Conservation (phyloP, 345 rosid species). For the Camelina laxa region DNA sequence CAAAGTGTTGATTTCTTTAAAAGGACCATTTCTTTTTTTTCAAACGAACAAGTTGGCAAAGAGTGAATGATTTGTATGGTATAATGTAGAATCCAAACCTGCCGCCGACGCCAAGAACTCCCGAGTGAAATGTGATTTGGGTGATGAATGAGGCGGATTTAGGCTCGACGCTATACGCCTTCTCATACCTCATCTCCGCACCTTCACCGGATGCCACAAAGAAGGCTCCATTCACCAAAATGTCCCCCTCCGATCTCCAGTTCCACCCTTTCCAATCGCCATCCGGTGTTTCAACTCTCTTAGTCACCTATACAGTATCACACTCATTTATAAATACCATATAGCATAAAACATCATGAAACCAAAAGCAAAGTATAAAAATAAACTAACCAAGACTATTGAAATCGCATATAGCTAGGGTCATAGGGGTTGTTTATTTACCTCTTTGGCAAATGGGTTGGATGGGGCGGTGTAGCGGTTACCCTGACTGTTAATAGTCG, state of each 20-base stretch:
- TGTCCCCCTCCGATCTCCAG: conserved; percentile 95
- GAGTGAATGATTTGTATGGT: conserved; percentile 3
- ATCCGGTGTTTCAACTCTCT: conserved; percentile 78
- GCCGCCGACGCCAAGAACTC: conserved; percentile 82
- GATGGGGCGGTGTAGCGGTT: conserved; percentile 90
- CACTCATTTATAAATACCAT: background rate
- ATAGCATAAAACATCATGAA: background rate
- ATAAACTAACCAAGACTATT: background rate
- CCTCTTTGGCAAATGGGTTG: conserved; percentile 86
- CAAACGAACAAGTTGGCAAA: background rate
- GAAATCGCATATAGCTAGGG: background rate
- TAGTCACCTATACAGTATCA: conserved; percentile 65
- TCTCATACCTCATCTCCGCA: conserved; percentile 77
- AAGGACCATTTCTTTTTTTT: conserved; percentile 14
- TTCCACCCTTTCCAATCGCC: conserved; percentile 86
- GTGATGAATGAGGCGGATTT: conserved; percentile 75
- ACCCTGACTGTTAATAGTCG: conserved; percentile 96
- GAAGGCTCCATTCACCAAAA: conserved; percentile 89
- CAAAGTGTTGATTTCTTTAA: background rate
- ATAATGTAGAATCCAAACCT: conserved; percentile 50
- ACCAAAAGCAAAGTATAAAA: background rate
- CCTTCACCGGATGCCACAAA: conserved; percentile 84
- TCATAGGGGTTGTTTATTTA: conserved; percentile 32
- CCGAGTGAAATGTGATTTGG: conserved; percentile 65
- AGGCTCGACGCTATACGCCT: conserved; percentile 91